Evolutionary conservation across 768 basidiomycete species (phyloP).

Genomic region (Boletus subparvulus): DNA sequence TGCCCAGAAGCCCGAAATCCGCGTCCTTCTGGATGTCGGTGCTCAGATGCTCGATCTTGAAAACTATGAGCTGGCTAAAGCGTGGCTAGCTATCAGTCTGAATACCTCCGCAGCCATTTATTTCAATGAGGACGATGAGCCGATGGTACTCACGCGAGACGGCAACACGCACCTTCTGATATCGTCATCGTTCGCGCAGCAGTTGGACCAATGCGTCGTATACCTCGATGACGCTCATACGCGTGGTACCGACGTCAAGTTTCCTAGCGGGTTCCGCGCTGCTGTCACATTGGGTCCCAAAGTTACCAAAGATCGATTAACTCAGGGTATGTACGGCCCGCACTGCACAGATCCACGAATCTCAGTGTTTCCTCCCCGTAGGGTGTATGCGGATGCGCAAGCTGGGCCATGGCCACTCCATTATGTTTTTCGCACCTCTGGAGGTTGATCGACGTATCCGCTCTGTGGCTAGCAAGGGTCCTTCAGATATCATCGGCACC

Average conservation of each 20-base stretch:
- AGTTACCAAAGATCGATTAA: conserved; percentile 37
- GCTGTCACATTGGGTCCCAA: conserved; percentile 40
- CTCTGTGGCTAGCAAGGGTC: conserved; percentile 12
- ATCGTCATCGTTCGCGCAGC: conserved; percentile 35
- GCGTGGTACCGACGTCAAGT: conserved; percentile 39
- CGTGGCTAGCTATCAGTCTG: conserved; percentile 39
- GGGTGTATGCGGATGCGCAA: conserved; percentile 57
- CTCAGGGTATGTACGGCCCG: conserved; percentile 29
- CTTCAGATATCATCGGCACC: conserved; percentile 3
- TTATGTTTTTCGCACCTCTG: conserved; percentile 47
- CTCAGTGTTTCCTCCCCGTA: conserved; percentile 7
- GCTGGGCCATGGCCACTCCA: conserved; percentile 46
- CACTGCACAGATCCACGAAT: background rate
- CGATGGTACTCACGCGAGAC: conserved; percentile 31
- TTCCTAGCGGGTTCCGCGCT: conserved; percentile 34
- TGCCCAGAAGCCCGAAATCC: conserved; percentile 37
- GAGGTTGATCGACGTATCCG: conserved; percentile 42
- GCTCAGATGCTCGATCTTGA: conserved; percentile 55
- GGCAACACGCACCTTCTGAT: conserved; percentile 28
- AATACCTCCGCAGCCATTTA: conserved; percentile 31
- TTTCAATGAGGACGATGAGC: conserved; percentile 33
- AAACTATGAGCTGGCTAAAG: conserved; percentile 39
- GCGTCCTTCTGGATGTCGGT: conserved; percentile 53
- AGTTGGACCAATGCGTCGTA: conserved; percentile 36
- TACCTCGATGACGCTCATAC: conserved; percentile 44